Evolutionary conservation across 108 stramenopile species (phyloP), one percentile per base, ranked within the genome.

Genomic region (Schizochytrium sp.): DNA sequence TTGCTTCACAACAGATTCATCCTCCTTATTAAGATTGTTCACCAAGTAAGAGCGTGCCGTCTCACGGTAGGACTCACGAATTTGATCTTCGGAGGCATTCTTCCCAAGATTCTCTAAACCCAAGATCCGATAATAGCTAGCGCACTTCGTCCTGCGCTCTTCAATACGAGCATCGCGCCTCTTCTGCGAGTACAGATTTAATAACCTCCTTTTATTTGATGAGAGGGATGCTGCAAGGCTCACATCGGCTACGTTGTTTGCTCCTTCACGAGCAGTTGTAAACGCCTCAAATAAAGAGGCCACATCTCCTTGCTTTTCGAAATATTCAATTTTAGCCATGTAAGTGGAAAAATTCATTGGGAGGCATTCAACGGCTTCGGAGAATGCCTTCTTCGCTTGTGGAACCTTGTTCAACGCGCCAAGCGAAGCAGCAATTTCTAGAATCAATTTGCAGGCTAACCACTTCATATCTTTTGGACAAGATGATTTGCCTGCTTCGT

Each of bases 1-100:
- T 49, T 72, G 64, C n/a, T 72, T 72, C 40, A 91, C 90, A 41
- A 87, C 64, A 4, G 83, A 40, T 42, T 72, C 58, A 46, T 93
- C 89, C 76, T 89, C 87, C 46, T 89, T 87, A 13, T 69, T 38
- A 12, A 69, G 10, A 38, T 69, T 38, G 64, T 69, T 69, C 64
- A 7, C 28, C 8, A 69, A 44, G 5, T 44, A 44, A 38, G 12
- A 8, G 5, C 10, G 40, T 38, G 8, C 0, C 64, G 40, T 69
- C 42, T 44, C 42, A 38, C 44, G 8, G 2, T 44, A 69, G 12
- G 64, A 3, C 0, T 69, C 64, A 0, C 40, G 8, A 2, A 69
- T 69, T 8, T 28, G 64, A 8, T 7, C 28, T 44, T 12, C 12
- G 28, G 2, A 2, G 10, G 64, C 64, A 38, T 69, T 0, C 5